Percentiles rank a stretch among this genome's conserved stretches.
Conservation (phyloP, 2,329 filamentous ascomycete genomes). For the Cercospora beticola region DNA sequence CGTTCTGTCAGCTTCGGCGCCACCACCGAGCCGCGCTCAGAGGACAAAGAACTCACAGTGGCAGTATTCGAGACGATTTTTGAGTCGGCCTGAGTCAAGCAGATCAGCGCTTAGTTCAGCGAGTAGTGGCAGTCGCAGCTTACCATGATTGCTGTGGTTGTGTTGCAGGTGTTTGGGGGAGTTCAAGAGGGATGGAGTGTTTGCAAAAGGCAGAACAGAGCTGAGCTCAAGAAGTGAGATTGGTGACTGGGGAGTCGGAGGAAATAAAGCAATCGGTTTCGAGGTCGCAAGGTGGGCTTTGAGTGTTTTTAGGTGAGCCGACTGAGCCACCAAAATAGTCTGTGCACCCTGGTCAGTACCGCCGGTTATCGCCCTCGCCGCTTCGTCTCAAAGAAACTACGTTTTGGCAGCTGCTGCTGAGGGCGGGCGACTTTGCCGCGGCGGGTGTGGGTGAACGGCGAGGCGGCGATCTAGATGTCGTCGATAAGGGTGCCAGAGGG, state of each 20-base stretch:
- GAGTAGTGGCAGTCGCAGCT: background rate
- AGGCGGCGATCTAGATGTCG: constrained; percentile 13
- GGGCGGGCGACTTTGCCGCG: background rate
- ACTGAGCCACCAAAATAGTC: constrained; percentile 9
- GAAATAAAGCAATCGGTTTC: constrained; percentile 3
- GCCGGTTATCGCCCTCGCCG: constrained; percentile 9
- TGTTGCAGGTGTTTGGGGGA: background rate
- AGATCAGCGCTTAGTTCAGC: constrained; percentile 3
- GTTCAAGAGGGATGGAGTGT: background rate
- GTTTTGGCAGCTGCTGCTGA: background rate
- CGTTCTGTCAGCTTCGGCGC: constrained; percentile 16
- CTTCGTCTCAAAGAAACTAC: background rate
- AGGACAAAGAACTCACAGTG: constrained; percentile 43
- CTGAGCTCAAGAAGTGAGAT: constrained; percentile 5
- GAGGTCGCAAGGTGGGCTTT: constrained; percentile 7
- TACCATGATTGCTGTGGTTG: constrained; percentile 16
- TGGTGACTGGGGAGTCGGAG: constrained; percentile 1
- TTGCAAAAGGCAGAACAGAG: constrained; percentile 1
- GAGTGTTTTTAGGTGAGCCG: constrained; percentile 13
- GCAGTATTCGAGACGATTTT: constrained; percentile 47
- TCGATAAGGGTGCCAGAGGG: constrained; percentile 1
- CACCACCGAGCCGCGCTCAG: background rate
- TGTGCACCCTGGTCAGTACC: constrained; percentile 8
- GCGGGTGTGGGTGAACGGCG: constrained; percentile 3
- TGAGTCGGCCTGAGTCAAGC: constrained; percentile 26